These are phyloP conservation scores for Boletus sp. DNA, from an alignment of 1,284 basidiomycete species.

Conservation along the genomic window DNA sequence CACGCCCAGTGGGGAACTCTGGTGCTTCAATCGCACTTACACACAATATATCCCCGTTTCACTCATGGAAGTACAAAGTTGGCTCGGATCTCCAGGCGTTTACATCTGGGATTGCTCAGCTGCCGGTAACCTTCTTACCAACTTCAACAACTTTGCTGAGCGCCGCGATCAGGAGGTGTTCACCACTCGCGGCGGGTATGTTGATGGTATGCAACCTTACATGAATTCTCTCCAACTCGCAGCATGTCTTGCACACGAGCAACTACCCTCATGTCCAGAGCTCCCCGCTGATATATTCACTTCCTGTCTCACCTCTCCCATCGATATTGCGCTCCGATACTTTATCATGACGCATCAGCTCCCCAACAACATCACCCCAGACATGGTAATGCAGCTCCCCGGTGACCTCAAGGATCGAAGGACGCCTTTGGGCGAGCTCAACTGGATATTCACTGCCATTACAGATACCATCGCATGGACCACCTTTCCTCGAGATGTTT, in stretches of 20 bases:
- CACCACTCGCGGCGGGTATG: slow-evolving; percentile 54
- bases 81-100: slow-evolving; percentile 92
- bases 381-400: slow-evolving; percentile 94
- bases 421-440: slow-evolving; percentile 94
- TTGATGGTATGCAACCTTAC: slow-evolving; percentile 67
- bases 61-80: slow-evolving; percentile 86
- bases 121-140: slow-evolving; percentile 88
- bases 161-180: slow-evolving; percentile 79
- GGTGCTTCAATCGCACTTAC: slow-evolving; percentile 98
- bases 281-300: slow-evolving; percentile 97
- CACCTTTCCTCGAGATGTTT: slow-evolving; percentile 89
- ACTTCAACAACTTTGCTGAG: slow-evolving; percentile 87
- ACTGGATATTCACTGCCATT: slow-evolving; percentile 99
- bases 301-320: slow-evolving; percentile 95
- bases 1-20: slow-evolving; percentile 93
- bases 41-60: slow-evolving; percentile 99
- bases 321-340: slow-evolving; percentile 94
- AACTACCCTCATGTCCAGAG: slow-evolving; percentile 92
- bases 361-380: slow-evolving; percentile 72
- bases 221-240: slow-evolving; percentile 94
- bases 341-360: slow-evolving; percentile 90
- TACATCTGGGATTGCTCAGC: slow-evolving; percentile 99
- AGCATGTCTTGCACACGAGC: slow-evolving; percentile 89
- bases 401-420: slow-evolving; percentile 95
- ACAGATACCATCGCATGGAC: slow-evolving; percentile 99